A percentile compares a stretch with the other conserved stretches of the same genome.
Evolutionary conservation across 1,284 basidiomycete genomes (phyloP).

Genomic region (Volvariella volvacea): DNA sequence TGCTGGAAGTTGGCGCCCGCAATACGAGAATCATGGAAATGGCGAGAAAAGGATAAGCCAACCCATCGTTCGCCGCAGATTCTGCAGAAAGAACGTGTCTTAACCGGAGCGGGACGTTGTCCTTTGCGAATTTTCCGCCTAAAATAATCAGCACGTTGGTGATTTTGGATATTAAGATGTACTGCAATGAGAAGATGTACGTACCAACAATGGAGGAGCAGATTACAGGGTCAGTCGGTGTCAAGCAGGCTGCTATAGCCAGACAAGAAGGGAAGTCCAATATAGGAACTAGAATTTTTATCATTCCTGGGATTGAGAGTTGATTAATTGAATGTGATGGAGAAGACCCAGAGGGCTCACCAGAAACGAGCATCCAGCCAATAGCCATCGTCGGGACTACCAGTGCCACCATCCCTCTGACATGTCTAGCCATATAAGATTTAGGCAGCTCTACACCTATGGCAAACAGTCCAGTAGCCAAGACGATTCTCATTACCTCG

Average conservation of each 20-base stretch:
- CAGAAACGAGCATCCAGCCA: conserved; percentile 65
- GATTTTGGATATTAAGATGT: conserved; percentile 5
- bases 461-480: conserved; percentile 64
- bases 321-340: conserved; percentile 3
- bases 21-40: conserved; percentile 81
- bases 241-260: conserved; percentile 84
- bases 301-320: conserved; percentile 27
- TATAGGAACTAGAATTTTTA: conserved; percentile 63
- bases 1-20: conserved; percentile 40
- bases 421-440: conserved; percentile 59
- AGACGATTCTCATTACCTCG: conserved; percentile 70
- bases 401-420: conserved; percentile 52
- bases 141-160: conserved; percentile 4
- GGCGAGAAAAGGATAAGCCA: conserved; percentile 90
- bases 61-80: conserved; percentile 73
- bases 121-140: conserved; percentile 85
- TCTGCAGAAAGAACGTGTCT: conserved; percentile 87
- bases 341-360: too few relatives aligned
- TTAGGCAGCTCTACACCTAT: conserved; percentile 70
- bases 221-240: conserved; percentile 89
- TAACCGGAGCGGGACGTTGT: conserved; percentile 82
- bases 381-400: conserved; percentile 77
- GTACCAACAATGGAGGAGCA: conserved; percentile 55
- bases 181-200: not conserved
- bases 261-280: conserved; percentile 72